These are phyloP conservation scores for Candida sojae DNA, from an alignment of 1,139 yeast species.

Conservation along the genomic window DNA sequence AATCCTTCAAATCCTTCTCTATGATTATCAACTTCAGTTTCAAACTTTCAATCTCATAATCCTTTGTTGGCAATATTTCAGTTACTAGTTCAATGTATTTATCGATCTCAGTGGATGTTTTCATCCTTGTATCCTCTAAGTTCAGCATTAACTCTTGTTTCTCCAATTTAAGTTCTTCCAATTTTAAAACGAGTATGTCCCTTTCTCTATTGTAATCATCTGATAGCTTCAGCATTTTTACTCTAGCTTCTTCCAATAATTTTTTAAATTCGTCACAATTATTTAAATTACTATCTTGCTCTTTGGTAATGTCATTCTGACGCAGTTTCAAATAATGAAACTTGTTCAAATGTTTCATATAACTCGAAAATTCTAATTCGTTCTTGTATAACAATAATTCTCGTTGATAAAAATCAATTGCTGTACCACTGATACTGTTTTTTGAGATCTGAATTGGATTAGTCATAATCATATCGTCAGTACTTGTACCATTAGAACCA, in stretches of 20 bases:
- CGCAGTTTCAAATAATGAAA: conserved; percentile 44
- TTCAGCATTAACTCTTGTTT: conserved; percentile 12
- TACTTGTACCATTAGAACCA: background rate
- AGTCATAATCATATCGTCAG: background rate
- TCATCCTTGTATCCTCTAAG: conserved; percentile 16
- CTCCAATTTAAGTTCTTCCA: conserved; percentile 22
- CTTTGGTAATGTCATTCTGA: conserved; percentile 12
- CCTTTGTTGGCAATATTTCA: conserved; percentile 23
- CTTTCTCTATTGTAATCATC: conserved; percentile 10
- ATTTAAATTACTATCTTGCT: background rate
- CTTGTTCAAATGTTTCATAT: conserved; percentile 53
- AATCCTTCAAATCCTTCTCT: conserved; percentile 5
- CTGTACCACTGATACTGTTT: conserved; percentile 21
- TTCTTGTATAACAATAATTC: conserved; percentile 60
- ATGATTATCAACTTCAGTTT: conserved; percentile 17
- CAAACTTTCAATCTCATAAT: conserved; percentile 24
- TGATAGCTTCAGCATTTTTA: conserved; percentile 10
- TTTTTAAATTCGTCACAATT: conserved; percentile 13
- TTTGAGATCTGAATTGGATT: background rate
- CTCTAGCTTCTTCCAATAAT: conserved; percentile 16
- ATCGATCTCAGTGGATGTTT: conserved; percentile 23
- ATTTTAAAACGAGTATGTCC: conserved; percentile 7
- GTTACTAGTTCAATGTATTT: conserved; percentile 18
- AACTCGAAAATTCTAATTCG: conserved; percentile 63
- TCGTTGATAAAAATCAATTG: conserved; percentile 52